Percentiles rank a stretch among this genome's conserved stretches.
Conservation (phyloP, 1,284 basidiomycete species). For the Apiotrichum montevideense region DNA sequence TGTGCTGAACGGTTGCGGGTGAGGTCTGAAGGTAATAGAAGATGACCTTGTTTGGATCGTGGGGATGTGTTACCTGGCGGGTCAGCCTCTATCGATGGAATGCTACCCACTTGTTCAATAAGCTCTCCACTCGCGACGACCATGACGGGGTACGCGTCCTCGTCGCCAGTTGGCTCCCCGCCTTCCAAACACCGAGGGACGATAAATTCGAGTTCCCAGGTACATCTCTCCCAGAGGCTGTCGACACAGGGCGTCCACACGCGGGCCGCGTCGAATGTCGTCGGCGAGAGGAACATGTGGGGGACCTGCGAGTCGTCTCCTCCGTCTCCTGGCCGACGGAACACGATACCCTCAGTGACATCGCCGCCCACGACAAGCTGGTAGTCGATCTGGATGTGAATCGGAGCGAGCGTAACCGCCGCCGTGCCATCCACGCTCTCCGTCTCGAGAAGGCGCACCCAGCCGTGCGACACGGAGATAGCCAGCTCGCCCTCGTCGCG, state of each 20-base stretch:
- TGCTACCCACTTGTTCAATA: slow-evolving; percentile 74
- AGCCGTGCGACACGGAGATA: slow-evolving; percentile 80
- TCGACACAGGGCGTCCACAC: slow-evolving; percentile 98
- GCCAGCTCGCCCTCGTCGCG: slow-evolving; percentile 89
- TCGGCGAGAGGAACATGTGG: slow-evolving; percentile 85
- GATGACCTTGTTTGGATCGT: slow-evolving; percentile 88
- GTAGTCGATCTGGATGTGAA: slow-evolving; percentile 45
- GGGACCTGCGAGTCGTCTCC: slow-evolving; percentile 65
- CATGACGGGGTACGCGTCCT: slow-evolving; percentile 61
- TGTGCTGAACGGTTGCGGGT: slow-evolving; percentile 87
- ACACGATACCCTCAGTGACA: slow-evolving; percentile 42
- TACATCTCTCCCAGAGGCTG: slow-evolving; percentile 90
- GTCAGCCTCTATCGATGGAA: no score
- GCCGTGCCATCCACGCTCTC: slow-evolving; percentile 19
- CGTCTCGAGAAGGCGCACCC: slow-evolving; percentile 49
- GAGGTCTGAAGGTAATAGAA: slow-evolving; percentile 87
- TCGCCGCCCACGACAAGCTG: slow-evolving; percentile 32
- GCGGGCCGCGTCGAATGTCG: slow-evolving; percentile 80
- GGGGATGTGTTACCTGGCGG: slow-evolving; percentile 78
- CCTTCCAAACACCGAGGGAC: slow-evolving; percentile 80
- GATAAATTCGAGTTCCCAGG: slow-evolving; percentile 97
- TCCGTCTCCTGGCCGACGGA: slow-evolving; percentile 37
- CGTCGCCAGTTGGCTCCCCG: slow-evolving; percentile 50
- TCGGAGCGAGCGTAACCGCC: slow-evolving; percentile 33
- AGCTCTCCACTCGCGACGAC: slow-evolving; percentile 92